phyloP scores from a whole-genome alignment of 176 grass and related monocot genomes.

The Rhynchospora tenuis region DNA sequence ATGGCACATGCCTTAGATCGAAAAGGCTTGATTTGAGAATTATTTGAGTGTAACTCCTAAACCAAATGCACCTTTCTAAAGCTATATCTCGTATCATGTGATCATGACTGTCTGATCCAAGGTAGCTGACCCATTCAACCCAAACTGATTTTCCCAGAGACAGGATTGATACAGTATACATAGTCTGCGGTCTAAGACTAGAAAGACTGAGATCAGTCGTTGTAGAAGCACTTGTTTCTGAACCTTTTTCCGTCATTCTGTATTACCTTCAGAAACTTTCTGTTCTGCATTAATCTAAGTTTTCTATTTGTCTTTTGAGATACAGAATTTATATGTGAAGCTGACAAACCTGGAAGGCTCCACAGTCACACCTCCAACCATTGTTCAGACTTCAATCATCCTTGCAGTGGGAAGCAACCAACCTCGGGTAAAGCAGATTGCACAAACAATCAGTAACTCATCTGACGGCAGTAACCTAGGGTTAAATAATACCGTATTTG shows the following conservation, averaged over 20 bases:
- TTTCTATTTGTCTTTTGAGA: conserved; percentile 14
- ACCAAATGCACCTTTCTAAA: neutral
- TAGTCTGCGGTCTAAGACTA: neutral
- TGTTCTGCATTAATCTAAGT: neutral
- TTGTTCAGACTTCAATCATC: conserved; percentile 56
- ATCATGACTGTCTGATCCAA: neutral
- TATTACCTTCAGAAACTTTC: neutral
- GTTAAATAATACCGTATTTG: conserved; percentile 73
- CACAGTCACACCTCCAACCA: conserved; percentile 44
- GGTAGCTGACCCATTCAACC: neutral
- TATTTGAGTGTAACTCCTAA: neutral
- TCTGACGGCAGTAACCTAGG: conserved; percentile 60
- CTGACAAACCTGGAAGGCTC: conserved; percentile 73
- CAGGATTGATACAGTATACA: neutral
- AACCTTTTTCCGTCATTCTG: neutral
- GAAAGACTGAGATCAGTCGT: neutral
- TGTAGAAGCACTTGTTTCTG: neutral
- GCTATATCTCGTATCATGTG: neutral
- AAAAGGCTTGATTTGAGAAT: neutral
- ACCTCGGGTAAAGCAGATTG: conserved; percentile 67
- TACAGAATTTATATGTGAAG: conserved; percentile 64
- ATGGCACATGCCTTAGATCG: neutral
- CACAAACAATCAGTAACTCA: conserved; percentile 56
- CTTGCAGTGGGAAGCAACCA: conserved; percentile 52
- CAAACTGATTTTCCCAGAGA: neutral